A percentile compares a stretch with the other conserved stretches of the same genome.
phyloP scores from a whole-genome alignment of 225 moss, liverwort and hornwort species.

The Polytrichum formosum region DNA sequence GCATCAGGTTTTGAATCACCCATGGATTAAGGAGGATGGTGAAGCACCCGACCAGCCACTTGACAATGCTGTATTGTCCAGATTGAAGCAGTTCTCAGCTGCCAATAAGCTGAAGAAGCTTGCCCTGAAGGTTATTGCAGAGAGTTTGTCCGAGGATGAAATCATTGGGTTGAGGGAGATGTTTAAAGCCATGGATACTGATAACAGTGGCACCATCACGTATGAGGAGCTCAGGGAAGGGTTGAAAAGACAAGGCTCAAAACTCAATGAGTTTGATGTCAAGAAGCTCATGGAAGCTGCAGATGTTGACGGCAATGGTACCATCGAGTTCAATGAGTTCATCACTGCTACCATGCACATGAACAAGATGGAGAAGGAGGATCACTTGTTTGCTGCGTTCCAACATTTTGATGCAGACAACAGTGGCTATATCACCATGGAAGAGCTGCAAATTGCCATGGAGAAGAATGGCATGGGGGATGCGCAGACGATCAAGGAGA shows the following conservation, averaged over 20 bases:
- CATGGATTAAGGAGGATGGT: conserved; percentile 86
- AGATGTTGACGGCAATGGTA: conserved; percentile 83
- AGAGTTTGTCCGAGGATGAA: conserved; percentile 86
- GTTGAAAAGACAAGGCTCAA: conserved; percentile 73
- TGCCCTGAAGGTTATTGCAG: conserved; percentile 85
- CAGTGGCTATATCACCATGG: conserved; percentile 85
- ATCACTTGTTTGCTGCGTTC: conserved; percentile 73
- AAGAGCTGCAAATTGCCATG: conserved; percentile 82
- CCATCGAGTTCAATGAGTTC: conserved; percentile 86
- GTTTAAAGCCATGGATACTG: conserved; percentile 81
- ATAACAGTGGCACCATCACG: conserved; percentile 84
- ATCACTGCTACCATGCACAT: conserved; percentile 86
- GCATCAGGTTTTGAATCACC: conserved; percentile 56
- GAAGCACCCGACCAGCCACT: conserved; percentile 82
- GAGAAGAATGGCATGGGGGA: conserved; percentile 80
- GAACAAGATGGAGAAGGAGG: conserved; percentile 87
- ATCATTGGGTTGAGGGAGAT: conserved; percentile 90
- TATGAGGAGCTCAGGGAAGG: conserved; percentile 83
- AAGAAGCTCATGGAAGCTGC: conserved; percentile 87
- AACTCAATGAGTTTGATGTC: conserved; percentile 68
- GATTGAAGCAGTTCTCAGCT: conserved; percentile 87
- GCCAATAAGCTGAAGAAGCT: conserved; percentile 97
- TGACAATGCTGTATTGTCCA: conserved; percentile 79
- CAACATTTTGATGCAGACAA: conserved; percentile 82
- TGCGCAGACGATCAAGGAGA: conserved; percentile 62